phyloP scores from a whole-genome alignment of 345 rosid species.

The Triadica sebifera region DNA sequence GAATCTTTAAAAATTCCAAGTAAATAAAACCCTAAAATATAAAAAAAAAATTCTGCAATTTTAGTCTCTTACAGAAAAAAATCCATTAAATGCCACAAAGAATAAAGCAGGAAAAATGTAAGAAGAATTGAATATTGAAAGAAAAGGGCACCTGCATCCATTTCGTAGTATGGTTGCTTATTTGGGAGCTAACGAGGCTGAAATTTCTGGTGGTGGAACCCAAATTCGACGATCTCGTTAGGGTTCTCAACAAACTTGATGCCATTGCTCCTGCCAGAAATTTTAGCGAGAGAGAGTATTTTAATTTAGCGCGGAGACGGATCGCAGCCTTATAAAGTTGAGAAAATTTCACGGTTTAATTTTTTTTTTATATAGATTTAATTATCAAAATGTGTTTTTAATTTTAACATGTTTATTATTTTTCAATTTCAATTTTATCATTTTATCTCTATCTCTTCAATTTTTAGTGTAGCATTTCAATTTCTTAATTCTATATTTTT shows the following conservation, averaged over 20 bases:
- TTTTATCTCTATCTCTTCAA: too few species aligned
- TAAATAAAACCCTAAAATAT: background rate
- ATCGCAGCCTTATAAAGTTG: background rate
- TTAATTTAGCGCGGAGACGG: background rate
- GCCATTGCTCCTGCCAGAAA: background rate
- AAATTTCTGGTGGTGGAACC: constrained; percentile 10
- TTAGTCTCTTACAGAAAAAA: background rate
- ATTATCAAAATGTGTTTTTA: too few species aligned
- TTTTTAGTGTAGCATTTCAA: too few species aligned
- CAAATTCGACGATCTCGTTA: constrained; percentile 15
- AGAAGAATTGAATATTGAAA: background rate
- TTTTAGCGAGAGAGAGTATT: background rate
- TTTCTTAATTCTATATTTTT: too few species aligned
- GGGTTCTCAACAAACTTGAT: constrained; percentile 15
- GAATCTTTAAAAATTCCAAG: background rate
- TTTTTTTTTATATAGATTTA: too few species aligned
- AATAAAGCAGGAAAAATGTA: too few species aligned
- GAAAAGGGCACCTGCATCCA: constrained; percentile 22
- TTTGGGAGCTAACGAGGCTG: constrained; percentile 20
- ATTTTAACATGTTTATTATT: too few species aligned
- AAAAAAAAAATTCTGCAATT: background rate
- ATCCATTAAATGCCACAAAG: background rate
- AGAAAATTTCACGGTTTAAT: too few species aligned
- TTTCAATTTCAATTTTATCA: too few species aligned
- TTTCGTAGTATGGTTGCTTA: constrained; percentile 21